Percentiles rank a stretch among this genome's conserved stretches.
Evolutionary conservation across 1,139 yeast genomes (phyloP).

Genomic region (Williopsis jadinii): DNA sequence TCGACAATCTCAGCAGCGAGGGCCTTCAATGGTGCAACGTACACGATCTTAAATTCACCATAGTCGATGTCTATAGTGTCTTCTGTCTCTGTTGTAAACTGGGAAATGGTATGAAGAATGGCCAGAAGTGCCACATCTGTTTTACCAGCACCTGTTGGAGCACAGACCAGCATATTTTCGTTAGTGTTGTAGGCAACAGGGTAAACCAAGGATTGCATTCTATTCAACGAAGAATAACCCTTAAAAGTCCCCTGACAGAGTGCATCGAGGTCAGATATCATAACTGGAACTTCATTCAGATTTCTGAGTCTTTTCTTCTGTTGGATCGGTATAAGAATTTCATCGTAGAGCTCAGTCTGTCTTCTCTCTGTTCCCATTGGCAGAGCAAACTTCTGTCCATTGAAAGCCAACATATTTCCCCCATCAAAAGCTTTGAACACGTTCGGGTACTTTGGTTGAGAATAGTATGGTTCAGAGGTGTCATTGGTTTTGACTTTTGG

Average conservation of each 20-base stretch:
- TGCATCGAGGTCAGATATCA: slow-evolving; percentile 58
- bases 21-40: slow-evolving; percentile 95
- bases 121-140: slow-evolving; percentile 93
- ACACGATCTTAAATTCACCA: slow-evolving; percentile 82
- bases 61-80: slow-evolving; percentile 61
- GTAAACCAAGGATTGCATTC: slow-evolving; percentile 86
- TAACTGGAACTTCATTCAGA: slow-evolving; percentile 48
- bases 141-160: slow-evolving; percentile 99
- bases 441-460: slow-evolving; percentile 68
- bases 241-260: slow-evolving; percentile 82
- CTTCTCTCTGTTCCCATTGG: slow-evolving; percentile 79
- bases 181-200: slow-evolving; percentile 91
- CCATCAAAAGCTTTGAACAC: slow-evolving; percentile 71
- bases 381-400: slow-evolving; percentile 72
- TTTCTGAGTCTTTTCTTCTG: slow-evolving; percentile 33
- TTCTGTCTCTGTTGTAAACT: slow-evolving; percentile 38
- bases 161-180: slow-evolving; percentile 95
- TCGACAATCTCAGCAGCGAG: slow-evolving; percentile 96
- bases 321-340: slow-evolving; percentile 76
- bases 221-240: slow-evolving; percentile 69
- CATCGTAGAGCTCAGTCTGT: slow-evolving; percentile 64
- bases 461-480: slow-evolving; percentile 39
- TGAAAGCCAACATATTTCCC: slow-evolving; percentile 62
- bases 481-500: slow-evolving; percentile 47
- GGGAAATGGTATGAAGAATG: slow-evolving; percentile 74